phyloP scores from a whole-genome alignment of 257 asterid genomes.

The Coffea eugenioides region DNA sequence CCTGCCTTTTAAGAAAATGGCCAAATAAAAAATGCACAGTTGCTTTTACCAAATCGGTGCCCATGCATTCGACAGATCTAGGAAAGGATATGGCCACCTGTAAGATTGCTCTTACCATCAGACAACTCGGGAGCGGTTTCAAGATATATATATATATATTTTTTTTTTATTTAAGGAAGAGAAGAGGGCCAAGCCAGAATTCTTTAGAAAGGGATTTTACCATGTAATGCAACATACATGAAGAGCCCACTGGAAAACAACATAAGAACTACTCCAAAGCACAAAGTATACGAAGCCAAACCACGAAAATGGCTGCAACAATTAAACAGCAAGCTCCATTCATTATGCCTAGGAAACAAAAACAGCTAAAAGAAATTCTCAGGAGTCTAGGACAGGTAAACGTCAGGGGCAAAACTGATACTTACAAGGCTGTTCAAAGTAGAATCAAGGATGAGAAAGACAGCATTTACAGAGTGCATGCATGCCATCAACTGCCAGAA shows the following conservation, averaged over 20 bases:
- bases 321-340: slow-evolving; percentile 2
- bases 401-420: background rate
- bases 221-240: slow-evolving; percentile 75
- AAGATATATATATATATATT: background rate
- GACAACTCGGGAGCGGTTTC: background rate
- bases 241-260: slow-evolving; percentile 74
- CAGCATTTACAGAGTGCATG: slow-evolving; percentile 91
- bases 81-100: slow-evolving; percentile 99
- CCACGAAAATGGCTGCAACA: slow-evolving; percentile 70
- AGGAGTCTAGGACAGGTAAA: background rate
- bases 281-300: slow-evolving; percentile 61
- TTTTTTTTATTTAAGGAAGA: background rate
- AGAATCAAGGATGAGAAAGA: slow-evolving; percentile 75
- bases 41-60: slow-evolving; percentile 74
- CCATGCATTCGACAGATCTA: slow-evolving; percentile 69
- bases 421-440: slow-evolving; percentile 69
- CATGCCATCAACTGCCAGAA: slow-evolving; percentile 59
- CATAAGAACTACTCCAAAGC: slow-evolving; percentile 62
- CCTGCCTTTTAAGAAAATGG: background rate
- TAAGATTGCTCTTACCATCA: background rate
- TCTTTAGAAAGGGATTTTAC: slow-evolving; percentile 31
- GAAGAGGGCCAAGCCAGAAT: background rate
- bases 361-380: background rate
- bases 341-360: background rate
- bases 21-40: background rate